phyloP scores from a whole-genome alignment of 2,329 filamentous ascomycete genomes.

The Scedosporium apiospermum region DNA sequence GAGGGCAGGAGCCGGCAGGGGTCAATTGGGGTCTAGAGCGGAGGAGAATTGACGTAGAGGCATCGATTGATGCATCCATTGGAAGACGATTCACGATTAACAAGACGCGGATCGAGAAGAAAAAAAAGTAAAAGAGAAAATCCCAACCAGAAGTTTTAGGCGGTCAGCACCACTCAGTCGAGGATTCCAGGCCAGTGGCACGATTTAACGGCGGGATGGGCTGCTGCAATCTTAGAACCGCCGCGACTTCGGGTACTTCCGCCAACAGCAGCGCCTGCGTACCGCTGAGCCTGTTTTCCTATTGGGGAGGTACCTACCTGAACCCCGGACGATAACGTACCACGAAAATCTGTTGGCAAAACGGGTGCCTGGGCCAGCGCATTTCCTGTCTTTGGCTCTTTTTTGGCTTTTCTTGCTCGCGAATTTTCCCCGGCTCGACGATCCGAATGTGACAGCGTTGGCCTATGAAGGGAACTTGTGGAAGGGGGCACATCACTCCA shows the following conservation, averaged over 20 bases:
- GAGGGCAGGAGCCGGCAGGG: too few species aligned
- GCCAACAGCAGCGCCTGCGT: neutral
- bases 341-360: neutral
- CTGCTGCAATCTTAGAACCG: constrained; percentile 5
- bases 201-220: constrained; percentile 4
- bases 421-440: neutral
- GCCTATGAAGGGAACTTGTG: too few species aligned
- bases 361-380: neutral
- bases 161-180: constrained; percentile 1
- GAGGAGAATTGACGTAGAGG: too few species aligned
- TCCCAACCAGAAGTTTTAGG: neutral
- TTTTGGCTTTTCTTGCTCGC: neutral
- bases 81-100: neutral
- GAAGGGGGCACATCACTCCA: too few species aligned
- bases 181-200: constrained; percentile 2
- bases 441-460: neutral
- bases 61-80: too few species aligned
- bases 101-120: neutral
- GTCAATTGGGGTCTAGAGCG: too few species aligned
- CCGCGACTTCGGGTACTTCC: constrained; percentile 1
- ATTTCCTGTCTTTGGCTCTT: neutral
- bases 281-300: neutral
- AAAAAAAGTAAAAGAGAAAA: neutral
- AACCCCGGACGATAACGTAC: neutral
- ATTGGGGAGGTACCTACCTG: neutral